phyloP scores from a whole-genome alignment of 2,329 filamentous ascomycete species.

The Fusarium compactum region DNA sequence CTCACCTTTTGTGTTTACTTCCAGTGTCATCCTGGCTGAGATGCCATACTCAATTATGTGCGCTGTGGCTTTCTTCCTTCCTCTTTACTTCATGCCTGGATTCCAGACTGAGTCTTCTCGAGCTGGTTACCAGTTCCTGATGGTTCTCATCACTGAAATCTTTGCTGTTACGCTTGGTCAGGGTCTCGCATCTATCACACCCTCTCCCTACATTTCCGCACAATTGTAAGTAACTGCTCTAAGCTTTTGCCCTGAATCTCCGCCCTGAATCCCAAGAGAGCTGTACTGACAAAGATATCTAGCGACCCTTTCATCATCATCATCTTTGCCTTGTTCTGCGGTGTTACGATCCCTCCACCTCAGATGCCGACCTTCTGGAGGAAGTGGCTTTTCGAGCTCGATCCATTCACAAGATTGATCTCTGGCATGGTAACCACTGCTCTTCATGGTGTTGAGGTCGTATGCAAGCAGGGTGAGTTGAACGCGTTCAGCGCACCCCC shows the following conservation, averaged over 20 bases:
- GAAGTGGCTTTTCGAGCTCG: constrained; percentile 77
- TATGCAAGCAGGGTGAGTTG: constrained; percentile 66
- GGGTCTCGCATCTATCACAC: constrained; percentile 80
- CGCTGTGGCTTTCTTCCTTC: constrained; percentile 83
- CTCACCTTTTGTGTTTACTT: constrained; percentile 80
- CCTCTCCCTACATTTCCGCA: constrained; percentile 81
- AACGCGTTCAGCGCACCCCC: constrained; percentile 72
- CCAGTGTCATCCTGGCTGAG: constrained; percentile 84
- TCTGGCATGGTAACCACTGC: constrained; percentile 74
- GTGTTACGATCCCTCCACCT: constrained; percentile 82
- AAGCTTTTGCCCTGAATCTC: background rate
- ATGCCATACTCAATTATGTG: constrained; percentile 87
- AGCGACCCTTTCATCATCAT: constrained; percentile 84
- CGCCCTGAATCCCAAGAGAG: background rate
- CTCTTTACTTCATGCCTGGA: constrained; percentile 86
- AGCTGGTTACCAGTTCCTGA: constrained; percentile 89
- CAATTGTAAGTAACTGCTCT: constrained; percentile 60
- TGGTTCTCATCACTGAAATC: constrained; percentile 84
- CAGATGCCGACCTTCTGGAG: constrained; percentile 82
- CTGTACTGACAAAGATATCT: background rate
- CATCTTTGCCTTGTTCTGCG: constrained; percentile 87
- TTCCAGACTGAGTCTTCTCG: constrained; percentile 72
- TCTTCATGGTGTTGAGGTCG: constrained; percentile 64
- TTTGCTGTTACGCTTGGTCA: constrained; percentile 87
- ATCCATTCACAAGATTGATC: constrained; percentile 74